Conservation (phyloP, 371 early-diverging fungal species). For the Mortierella polycephala region DNA sequence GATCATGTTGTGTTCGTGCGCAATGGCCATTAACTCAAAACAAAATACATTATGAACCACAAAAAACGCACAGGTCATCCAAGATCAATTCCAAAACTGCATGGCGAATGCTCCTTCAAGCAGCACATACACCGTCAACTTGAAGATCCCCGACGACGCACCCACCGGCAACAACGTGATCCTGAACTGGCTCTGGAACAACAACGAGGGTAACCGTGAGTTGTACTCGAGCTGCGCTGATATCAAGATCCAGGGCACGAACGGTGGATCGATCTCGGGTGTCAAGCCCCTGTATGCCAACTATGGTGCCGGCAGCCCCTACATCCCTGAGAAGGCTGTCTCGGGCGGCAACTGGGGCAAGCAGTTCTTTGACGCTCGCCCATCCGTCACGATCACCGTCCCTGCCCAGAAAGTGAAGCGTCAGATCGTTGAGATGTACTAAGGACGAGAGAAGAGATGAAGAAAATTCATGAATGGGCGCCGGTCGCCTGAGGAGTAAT, state of each 20-base stretch:
- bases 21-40: too few species aligned
- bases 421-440: conserved; percentile 24
- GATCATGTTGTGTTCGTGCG: background rate
- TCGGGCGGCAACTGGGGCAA: conserved; percentile 47
- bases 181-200: conserved; percentile 76
- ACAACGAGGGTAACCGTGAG: conserved; percentile 72
- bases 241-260: conserved; percentile 59
- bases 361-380: conserved; percentile 39
- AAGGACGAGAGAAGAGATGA: background rate
- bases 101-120: conserved; percentile 28
- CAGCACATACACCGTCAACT: conserved; percentile 43
- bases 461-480: background rate
- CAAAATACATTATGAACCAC: background rate
- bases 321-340: conserved; percentile 39
- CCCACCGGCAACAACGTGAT: conserved; percentile 60
- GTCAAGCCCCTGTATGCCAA: conserved; percentile 65
- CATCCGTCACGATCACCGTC: conserved; percentile 43
- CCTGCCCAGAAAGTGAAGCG: conserved; percentile 41
- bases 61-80: conserved; percentile 53
- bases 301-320: conserved; percentile 45
- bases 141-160: conserved; percentile 65
- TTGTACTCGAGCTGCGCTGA: conserved; percentile 77
- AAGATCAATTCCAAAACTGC: conserved; percentile 65
- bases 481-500: too few species aligned
- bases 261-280: conserved; percentile 59